Evolutionary conservation across 2,329 filamentous ascomycete genomes (phyloP).

Genomic region (Thielaviopsis ethacetica): DNA sequence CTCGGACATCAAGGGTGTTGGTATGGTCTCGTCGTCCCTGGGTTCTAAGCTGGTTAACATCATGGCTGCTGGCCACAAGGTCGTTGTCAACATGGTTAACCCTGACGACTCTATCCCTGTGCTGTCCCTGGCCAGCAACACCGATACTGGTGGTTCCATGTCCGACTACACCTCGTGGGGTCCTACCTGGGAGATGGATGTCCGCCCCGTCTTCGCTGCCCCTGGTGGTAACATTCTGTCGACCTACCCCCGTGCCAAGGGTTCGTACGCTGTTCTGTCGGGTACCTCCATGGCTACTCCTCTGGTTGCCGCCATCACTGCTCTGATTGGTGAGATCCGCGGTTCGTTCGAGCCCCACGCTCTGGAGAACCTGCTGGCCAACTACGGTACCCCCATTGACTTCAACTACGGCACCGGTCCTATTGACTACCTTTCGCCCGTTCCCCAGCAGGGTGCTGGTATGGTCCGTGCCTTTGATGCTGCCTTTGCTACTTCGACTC

Average conservation of each 20-base stretch:
- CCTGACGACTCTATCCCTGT: slow-evolving; percentile 22
- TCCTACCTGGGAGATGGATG: slow-evolving; percentile 40
- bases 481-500: slow-evolving; percentile 33
- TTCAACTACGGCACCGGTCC: slow-evolving; percentile 29
- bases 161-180: slow-evolving; percentile 42
- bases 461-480: slow-evolving; percentile 42
- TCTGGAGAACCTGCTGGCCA: slow-evolving; percentile 32
- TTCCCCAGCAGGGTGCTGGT: slow-evolving; percentile 44
- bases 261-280: slow-evolving; percentile 31
- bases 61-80: slow-evolving; percentile 26
- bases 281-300: slow-evolving; percentile 47
- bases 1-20: slow-evolving; percentile 21
- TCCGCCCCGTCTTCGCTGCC: slow-evolving; percentile 39
- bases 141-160: slow-evolving; percentile 31
- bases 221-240: slow-evolving; percentile 42
- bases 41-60: slow-evolving; percentile 28
- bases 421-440: slow-evolving; percentile 30
- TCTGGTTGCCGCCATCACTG: slow-evolving; percentile 36
- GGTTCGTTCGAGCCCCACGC: slow-evolving; percentile 33
- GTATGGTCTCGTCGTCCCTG: slow-evolving; percentile 25
- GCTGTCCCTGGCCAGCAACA: slow-evolving; percentile 21
- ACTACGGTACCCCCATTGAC: slow-evolving; percentile 30
- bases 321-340: slow-evolving; percentile 34
- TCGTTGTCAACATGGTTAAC: slow-evolving; percentile 29
- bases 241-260: slow-evolving; percentile 26